Percentiles rank a stretch among this genome's conserved stretches.
Evolutionary conservation across 768 basidiomycete species (phyloP).

Genomic region (Trametes villosa): DNA sequence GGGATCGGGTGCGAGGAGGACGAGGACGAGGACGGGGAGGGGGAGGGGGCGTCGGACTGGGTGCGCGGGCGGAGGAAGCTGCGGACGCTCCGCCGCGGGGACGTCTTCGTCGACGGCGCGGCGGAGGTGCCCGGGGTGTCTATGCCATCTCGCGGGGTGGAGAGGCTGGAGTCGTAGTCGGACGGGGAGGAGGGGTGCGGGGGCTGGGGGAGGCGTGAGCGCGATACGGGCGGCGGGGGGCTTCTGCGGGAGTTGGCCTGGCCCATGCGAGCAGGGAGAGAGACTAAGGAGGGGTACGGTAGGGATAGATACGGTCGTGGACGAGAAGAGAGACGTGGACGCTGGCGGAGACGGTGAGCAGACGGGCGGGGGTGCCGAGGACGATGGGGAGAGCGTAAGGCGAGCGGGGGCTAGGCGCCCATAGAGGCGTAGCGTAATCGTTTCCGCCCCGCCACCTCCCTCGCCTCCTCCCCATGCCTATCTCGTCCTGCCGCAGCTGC

Average conservation of each 20-base stretch:
- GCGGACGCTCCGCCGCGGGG: constrained; percentile 30
- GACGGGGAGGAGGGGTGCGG: background rate
- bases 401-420: background rate
- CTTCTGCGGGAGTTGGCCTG: constrained; percentile 30
- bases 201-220: constrained; percentile 9
- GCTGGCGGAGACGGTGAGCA: background rate
- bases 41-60: constrained; percentile 11
- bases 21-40: too few species aligned
- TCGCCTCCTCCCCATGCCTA: background rate
- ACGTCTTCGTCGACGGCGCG: constrained; percentile 16
- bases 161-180: background rate
- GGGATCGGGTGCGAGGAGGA: constrained; percentile 1
- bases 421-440: background rate
- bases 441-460: background rate
- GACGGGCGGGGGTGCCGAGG: background rate
- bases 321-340: constrained; percentile 1
- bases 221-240: constrained; percentile 19
- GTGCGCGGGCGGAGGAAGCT: constrained; percentile 24
- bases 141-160: constrained; percentile 7
- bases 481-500: background rate
- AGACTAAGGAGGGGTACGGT: constrained; percentile 14
- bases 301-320: background rate
- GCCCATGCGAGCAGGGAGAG: constrained; percentile 26
- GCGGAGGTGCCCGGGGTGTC: background rate
- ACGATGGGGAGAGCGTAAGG: background rate